A percentile compares a stretch with the other conserved stretches of the same genome.
Conservation (phyloP, 139 green algal species). For the Chlamydomonas incerta region DNA sequence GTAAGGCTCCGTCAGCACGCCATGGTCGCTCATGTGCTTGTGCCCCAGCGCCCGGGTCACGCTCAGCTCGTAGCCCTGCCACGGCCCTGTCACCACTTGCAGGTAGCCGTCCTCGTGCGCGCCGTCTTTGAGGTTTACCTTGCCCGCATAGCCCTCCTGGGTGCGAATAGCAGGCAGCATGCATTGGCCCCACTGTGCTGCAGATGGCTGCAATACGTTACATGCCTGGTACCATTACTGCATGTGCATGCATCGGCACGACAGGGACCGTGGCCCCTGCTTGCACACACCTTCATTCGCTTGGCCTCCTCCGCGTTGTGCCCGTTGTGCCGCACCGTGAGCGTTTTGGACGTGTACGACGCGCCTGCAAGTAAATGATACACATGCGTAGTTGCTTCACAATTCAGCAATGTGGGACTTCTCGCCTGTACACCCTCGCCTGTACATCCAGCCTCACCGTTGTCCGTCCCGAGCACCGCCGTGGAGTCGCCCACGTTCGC, state of each 20-base stretch:
- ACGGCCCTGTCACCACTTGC: slow-evolving; percentile 54
- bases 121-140: slow-evolving; percentile 32
- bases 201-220: too few species aligned
- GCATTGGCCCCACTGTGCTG: too few species aligned
- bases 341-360: slow-evolving; percentile 5
- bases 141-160: neutral
- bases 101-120: slow-evolving; percentile 64
- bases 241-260: too few species aligned
- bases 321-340: slow-evolving; percentile 47
- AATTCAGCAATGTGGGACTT: too few species aligned
- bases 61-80: slow-evolving; percentile 67
- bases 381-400: too few species aligned
- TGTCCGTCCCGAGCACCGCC: slow-evolving; percentile 65
- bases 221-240: too few species aligned
- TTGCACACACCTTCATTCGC: slow-evolving; percentile 25
- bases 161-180: neutral
- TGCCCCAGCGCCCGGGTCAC: slow-evolving; percentile 78
- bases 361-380: too few species aligned
- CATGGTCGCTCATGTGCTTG: slow-evolving; percentile 55
- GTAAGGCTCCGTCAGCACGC: slow-evolving; percentile 51
- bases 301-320: slow-evolving; percentile 7
- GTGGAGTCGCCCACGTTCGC: slow-evolving; percentile 75
- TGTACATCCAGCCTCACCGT: too few species aligned
- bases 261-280: too few species aligned
- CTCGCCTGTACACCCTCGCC: too few species aligned